Conservation (phyloP, 768 basidiomycete species). For the Pulveroboletus frians region DNA sequence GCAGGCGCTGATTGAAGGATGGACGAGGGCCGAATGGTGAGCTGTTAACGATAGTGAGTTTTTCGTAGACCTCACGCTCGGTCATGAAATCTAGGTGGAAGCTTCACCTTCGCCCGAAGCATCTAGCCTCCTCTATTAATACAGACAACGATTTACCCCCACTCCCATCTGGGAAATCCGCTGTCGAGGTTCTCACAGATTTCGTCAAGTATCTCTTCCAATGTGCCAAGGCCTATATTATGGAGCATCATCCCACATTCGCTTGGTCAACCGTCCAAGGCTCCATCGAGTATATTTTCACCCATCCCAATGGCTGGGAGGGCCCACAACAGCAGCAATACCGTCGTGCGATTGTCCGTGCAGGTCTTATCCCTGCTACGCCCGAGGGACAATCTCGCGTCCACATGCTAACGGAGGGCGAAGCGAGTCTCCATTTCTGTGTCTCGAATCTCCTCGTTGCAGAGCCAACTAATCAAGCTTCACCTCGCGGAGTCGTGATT, state of each 20-base stretch:
- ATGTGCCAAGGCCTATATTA: slow-evolving; percentile 11
- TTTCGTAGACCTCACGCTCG: not conserved
- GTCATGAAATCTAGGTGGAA: slow-evolving; percentile 20
- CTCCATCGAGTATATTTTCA: slow-evolving; percentile 18
- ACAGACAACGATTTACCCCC: not conserved
- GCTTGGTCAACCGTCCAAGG: slow-evolving; percentile 13
- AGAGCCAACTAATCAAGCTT: slow-evolving; percentile 10
- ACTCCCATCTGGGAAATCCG: not conserved
- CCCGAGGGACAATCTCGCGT: slow-evolving; percentile 12
- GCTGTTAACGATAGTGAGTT: not conserved
- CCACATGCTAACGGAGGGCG: not conserved
- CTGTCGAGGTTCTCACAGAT: not conserved
- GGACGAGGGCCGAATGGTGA: slow-evolving; percentile 18
- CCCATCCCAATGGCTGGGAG: slow-evolving; percentile 30
- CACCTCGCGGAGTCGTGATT: slow-evolving; percentile 33
- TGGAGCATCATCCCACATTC: slow-evolving; percentile 10
- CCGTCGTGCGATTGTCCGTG: slow-evolving; percentile 14
- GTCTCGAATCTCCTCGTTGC: slow-evolving; percentile 33
- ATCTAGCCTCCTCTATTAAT: slow-evolving; percentile 3
- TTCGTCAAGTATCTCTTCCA: not conserved
- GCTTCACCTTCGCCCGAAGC: slow-evolving; percentile 17
- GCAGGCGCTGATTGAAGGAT: slow-evolving; percentile 29
- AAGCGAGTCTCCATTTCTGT: slow-evolving; percentile 29
- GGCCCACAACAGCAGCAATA: slow-evolving; percentile 20
- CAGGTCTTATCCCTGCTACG: slow-evolving; percentile 16